Evolutionary conservation across 2,329 filamentous ascomycete genomes (phyloP).

Genomic region (Drechslerella dactyloides): DNA sequence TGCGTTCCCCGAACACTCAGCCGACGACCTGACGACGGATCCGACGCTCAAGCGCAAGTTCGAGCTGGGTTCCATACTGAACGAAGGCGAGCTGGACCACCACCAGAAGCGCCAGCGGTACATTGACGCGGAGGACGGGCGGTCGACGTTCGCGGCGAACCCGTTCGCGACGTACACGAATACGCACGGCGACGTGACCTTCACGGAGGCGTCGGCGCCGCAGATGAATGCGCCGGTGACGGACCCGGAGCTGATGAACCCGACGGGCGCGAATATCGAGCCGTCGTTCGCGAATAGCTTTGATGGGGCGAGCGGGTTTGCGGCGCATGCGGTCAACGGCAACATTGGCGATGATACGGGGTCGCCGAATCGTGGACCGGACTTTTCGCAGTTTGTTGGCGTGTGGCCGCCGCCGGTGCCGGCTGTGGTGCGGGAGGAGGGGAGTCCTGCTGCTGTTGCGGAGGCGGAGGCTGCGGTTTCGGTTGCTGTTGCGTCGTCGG

Average conservation of each 20-base stretch:
- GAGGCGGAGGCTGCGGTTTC: too few relatives aligned
- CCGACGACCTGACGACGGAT: constrained; percentile 40
- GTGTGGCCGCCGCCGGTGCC: constrained; percentile 35
- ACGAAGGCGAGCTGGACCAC: constrained; percentile 43
- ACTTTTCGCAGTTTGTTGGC: constrained; percentile 46
- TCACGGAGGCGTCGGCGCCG: constrained; percentile 37
- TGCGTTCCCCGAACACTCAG: constrained; percentile 30
- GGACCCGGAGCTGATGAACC: constrained; percentile 35
- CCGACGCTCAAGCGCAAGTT: constrained; percentile 46
- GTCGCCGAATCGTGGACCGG: constrained; percentile 35
- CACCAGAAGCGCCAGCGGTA: constrained; percentile 42
- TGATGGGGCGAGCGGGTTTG: constrained; percentile 24
- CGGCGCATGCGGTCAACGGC: constrained; percentile 8
- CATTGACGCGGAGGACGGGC: constrained; percentile 30
- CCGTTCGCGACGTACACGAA: constrained; percentile 40
- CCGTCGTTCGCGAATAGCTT: constrained; percentile 37
- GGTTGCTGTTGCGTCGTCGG: too few relatives aligned
- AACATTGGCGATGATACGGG: constrained; percentile 27
- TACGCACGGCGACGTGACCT: constrained; percentile 41
- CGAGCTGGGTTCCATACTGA: constrained; percentile 36
- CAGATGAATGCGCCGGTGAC: constrained; percentile 41
- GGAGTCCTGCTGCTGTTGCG: constrained; percentile 11
- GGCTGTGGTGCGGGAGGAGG: constrained; percentile 15
- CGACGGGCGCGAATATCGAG: constrained; percentile 25
- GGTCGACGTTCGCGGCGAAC: constrained; percentile 13